phyloP scores from a whole-genome alignment of 2,329 filamentous ascomycete genomes.

The Bipolaris cookei region DNA sequence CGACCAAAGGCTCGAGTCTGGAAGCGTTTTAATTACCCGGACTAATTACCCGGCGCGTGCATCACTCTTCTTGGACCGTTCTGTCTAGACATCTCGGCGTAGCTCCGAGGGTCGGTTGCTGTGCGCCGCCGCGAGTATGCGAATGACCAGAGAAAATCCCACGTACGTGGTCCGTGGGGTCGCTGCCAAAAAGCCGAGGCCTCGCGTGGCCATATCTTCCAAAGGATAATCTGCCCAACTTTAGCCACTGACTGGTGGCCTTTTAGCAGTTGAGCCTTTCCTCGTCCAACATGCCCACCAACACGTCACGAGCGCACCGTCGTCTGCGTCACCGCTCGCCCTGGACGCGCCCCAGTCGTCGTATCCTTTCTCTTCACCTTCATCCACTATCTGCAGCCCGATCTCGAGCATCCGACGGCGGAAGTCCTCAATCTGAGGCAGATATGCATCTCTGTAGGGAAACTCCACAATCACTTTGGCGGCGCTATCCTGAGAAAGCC shows the following conservation, averaged over 20 bases:
- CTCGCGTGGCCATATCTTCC: neutral
- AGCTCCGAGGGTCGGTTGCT: slow-evolving; percentile 31
- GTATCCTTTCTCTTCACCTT: slow-evolving; percentile 68
- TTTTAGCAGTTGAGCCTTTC: slow-evolving; percentile 19
- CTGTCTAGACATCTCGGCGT: slow-evolving; percentile 22
- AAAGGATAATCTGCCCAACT: slow-evolving; percentile 13
- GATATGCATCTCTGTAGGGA: slow-evolving; percentile 75
- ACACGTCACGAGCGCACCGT: slow-evolving; percentile 62
- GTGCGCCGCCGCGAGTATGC: slow-evolving; percentile 23
- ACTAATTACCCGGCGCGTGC: slow-evolving; percentile 44
- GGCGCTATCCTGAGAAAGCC: slow-evolving; percentile 63
- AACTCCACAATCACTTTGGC: slow-evolving; percentile 80
- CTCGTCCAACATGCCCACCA: slow-evolving; percentile 71
- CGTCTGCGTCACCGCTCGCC: slow-evolving; percentile 56
- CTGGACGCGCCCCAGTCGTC: slow-evolving; percentile 71
- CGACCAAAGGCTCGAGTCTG: slow-evolving; percentile 32
- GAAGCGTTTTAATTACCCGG: slow-evolving; percentile 39
- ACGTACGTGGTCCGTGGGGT: slow-evolving; percentile 9
- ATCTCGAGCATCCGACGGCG: slow-evolving; percentile 64
- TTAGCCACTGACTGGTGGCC: slow-evolving; percentile 19
- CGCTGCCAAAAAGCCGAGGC: neutral
- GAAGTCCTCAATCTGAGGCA: slow-evolving; percentile 69
- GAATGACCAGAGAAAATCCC: slow-evolving; percentile 19
- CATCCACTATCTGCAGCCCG: slow-evolving; percentile 61
- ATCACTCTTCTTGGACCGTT: slow-evolving; percentile 26